These are phyloP conservation scores for Anthoceros angustus DNA, from an alignment of 225 moss, liverwort and hornwort species.

Conservation along the genomic window DNA sequence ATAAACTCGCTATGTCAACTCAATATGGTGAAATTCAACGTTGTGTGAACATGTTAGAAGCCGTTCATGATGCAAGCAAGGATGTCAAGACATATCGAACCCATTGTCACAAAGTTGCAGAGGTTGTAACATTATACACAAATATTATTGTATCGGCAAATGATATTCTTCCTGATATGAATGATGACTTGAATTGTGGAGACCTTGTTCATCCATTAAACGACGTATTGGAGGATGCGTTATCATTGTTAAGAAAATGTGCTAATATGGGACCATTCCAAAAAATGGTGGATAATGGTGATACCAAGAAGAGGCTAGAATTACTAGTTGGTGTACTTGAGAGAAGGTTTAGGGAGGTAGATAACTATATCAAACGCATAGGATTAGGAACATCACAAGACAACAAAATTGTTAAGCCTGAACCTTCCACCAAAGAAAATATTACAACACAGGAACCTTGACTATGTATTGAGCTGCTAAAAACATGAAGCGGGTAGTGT, in stretches of 20 bases:
- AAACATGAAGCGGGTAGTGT: too few relatives aligned
- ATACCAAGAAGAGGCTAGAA: background rate
- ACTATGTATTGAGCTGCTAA: too few relatives aligned
- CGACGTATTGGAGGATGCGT: background rate
- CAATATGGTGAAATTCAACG: background rate
- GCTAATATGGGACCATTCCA: background rate
- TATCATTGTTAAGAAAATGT: background rate
- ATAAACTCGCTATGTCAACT: background rate
- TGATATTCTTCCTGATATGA: background rate
- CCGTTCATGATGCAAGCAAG: background rate
- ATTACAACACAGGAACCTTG: too few relatives aligned
- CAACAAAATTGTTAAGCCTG: background rate
- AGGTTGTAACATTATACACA: background rate
- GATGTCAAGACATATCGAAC: background rate
- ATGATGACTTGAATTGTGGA: conserved; percentile 2
- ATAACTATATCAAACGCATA: background rate
- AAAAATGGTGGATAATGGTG: background rate
- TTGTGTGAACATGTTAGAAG: background rate
- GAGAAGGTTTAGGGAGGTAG: background rate
- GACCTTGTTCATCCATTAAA: background rate
- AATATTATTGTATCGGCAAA: background rate
- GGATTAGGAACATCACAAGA: conserved; percentile 4
- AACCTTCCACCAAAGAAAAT: background rate
- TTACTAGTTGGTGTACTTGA: background rate
- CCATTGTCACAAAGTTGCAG: conserved; percentile 1